Conservation (phyloP, 2,329 filamentous ascomycete genomes). For the Leptographium procerum region DNA sequence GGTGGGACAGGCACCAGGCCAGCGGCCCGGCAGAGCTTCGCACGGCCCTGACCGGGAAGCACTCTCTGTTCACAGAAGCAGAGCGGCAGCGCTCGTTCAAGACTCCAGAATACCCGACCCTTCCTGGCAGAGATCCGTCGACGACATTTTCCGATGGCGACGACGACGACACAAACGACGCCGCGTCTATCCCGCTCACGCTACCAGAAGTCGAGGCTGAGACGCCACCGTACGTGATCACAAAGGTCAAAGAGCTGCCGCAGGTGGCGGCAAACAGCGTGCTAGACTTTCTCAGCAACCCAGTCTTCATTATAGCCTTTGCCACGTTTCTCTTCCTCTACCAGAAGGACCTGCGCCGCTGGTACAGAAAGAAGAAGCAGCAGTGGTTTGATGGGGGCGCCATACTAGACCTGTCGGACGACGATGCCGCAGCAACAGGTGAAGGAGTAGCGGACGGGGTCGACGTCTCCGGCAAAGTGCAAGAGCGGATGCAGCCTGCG, state of each 20-base stretch:
- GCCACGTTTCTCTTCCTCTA: constrained; percentile 31
- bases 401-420: neutral
- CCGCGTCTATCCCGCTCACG: constrained; percentile 2
- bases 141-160: neutral
- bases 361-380: constrained; percentile 11
- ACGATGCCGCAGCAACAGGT: neutral
- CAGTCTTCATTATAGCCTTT: constrained; percentile 36
- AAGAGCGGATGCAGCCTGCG: neutral
- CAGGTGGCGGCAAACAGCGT: constrained; percentile 37
- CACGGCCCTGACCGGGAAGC: constrained; percentile 59
- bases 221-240: constrained; percentile 30
- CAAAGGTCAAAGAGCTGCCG: constrained; percentile 39
- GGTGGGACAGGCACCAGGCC: constrained; percentile 12
- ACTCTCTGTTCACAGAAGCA: constrained; percentile 34
- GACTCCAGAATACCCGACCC: neutral
- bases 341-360: constrained; percentile 17
- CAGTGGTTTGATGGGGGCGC: constrained; percentile 1
- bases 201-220: constrained; percentile 17
- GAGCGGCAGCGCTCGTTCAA: neutral
- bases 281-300: constrained; percentile 45
- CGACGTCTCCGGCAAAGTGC: neutral
- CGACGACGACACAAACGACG: neutral
- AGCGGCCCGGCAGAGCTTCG: constrained; percentile 36
- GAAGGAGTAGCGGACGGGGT: too few species aligned
- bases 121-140: constrained; percentile 5